Evolutionary conservation across 2,329 filamentous ascomycete genomes (phyloP).

Genomic region (Fusarium brachygibbosum): DNA sequence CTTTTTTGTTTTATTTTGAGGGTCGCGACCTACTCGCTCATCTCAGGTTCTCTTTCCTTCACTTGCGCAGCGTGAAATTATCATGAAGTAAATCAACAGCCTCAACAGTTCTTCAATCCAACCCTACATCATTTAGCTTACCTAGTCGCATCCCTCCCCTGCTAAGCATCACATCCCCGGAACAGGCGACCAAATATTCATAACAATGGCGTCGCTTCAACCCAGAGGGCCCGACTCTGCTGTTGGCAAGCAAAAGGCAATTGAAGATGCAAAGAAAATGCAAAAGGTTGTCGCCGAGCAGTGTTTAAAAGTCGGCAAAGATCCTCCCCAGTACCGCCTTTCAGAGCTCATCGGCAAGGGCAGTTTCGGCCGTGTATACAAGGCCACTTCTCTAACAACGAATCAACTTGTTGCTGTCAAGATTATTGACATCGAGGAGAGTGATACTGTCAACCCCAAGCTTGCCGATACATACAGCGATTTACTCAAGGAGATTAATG

Average conservation of each 20-base stretch:
- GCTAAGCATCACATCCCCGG: slow-evolving; percentile 27
- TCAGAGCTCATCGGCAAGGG: slow-evolving; percentile 81
- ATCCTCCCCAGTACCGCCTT: slow-evolving; percentile 75
- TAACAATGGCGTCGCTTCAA: slow-evolving; percentile 59
- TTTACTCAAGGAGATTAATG: slow-evolving; percentile 76
- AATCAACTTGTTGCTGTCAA: slow-evolving; percentile 78
- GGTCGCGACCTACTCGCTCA: slow-evolving; percentile 14
- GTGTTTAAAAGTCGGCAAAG: slow-evolving; percentile 70
- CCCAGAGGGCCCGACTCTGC: slow-evolving; percentile 59
- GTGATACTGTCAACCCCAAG: slow-evolving; percentile 75
- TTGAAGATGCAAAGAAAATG: slow-evolving; percentile 79
- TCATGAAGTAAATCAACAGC: slow-evolving; percentile 40
- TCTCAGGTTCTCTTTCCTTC: not conserved
- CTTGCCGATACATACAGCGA: slow-evolving; percentile 77
- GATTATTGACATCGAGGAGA: slow-evolving; percentile 86
- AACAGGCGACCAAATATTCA: slow-evolving; percentile 16
- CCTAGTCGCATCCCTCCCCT: slow-evolving; percentile 16
- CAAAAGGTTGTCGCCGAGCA: slow-evolving; percentile 73
- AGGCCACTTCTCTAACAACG: slow-evolving; percentile 64
- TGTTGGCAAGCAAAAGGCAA: slow-evolving; percentile 69
- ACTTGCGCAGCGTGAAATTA: slow-evolving; percentile 13
- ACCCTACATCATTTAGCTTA: slow-evolving; percentile 23
- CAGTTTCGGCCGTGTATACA: slow-evolving; percentile 80
- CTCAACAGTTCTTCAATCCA: slow-evolving; percentile 14
- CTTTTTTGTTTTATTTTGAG: slow-evolving; percentile 4